Evolutionary conservation across 257 asterid species (phyloP), one percentile per base, ranked within the genome.

Genomic region (Paraleonurus japonicus): DNA sequence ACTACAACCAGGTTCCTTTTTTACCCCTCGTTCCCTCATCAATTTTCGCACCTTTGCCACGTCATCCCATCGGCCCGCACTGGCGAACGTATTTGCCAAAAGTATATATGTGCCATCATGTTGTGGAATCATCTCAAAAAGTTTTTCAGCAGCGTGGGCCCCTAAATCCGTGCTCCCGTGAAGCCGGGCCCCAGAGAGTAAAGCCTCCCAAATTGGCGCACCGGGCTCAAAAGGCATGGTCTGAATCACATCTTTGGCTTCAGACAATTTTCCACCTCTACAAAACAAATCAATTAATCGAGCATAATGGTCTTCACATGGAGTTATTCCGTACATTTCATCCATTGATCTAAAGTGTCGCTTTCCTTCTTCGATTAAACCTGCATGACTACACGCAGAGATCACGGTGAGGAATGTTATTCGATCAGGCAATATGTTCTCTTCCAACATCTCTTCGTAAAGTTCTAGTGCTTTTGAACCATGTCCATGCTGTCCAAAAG

Each of bases 1-100:
- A 69, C 95, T 86, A 76, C 95, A 88, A 27, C 81, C 92, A 4
- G 95, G 92, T 82, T 88, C 95, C 72, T 88, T 88, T 81, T 84
- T 88, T 67, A 88, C 89, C 60, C 95, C 95, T 59, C 88, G 81
- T 22, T 86, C 90, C 81, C 95, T 81, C 92, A 88, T 88, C 17
- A 84, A 59, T 72, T 88, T 86, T 24, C 92, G 75, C 60, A 86
- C 90, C 66, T 20, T 72, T 2, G 89, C 88, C 41, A 85, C 89
- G 2, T 83, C 87, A 27, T 61, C 77, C 90, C 90, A 86, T 39
- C 82, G 76, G 48, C 90, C 88, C 10, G 87, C 90, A 22, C 76
- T 62, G 26, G 95, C 85, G 41, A 82, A 88, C 75, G 79, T 86
- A 63, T 86, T 88, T 20, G 95, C 89, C 77, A 88, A 64, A 67